Base-by-base conservation (phyloP, 2,329 filamentous ascomycete species). In the Aphanocladium album region DNA sequence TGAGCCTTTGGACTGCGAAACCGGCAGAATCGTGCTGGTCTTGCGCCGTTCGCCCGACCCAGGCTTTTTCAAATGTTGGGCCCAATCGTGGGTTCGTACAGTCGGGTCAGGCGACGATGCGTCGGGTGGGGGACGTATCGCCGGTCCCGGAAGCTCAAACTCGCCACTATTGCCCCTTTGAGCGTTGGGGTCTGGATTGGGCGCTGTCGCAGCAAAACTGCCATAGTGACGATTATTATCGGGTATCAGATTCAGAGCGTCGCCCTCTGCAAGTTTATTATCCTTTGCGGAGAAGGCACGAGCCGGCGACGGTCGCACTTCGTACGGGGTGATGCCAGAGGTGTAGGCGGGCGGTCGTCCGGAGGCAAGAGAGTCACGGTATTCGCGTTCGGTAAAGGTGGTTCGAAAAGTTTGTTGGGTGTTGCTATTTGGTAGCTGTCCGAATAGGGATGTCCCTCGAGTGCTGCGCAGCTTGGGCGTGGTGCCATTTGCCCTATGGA, bases 401-500 rank as follows among this genome's bases (percentile, higher is more conserved):
- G 59, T 61, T 39, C 59, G 59, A 27, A 56, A 45, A n/a, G 59
- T 50, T 16, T 50, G 60, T 11, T 57, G 49, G 17, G 60, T 62
- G 23, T 57, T 61, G 59, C 52, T 50, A 35, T 61, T 61, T 23
- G 53, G 47, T 39, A 41, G 19, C 23, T 61, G 57, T 37, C 57
- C 57, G 49, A 60, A 60, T 35, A 60, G 19, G 37, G 57, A 60
- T 21, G 57, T 47, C 3, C 25, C 49, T 45, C 57, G 49, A 30
- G 25, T 53, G 67, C 66, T 53, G 66, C 68, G 58, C 71, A 62
- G 23, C 75, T 72, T 39, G 67, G 67, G 11, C 86, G 83, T 60
- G 0, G 84, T 83, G 62, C 78, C 73, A 62, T 83, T 78, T 71
- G 84, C 74, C 77, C 85, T 76, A 77, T 83, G 81, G 63, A 95